A percentile compares a stretch with the other conserved stretches of the same genome.
These are phyloP conservation scores for Xylaria polymorpha DNA, from an alignment of 2,329 filamentous ascomycete species.

Conservation along the genomic window DNA sequence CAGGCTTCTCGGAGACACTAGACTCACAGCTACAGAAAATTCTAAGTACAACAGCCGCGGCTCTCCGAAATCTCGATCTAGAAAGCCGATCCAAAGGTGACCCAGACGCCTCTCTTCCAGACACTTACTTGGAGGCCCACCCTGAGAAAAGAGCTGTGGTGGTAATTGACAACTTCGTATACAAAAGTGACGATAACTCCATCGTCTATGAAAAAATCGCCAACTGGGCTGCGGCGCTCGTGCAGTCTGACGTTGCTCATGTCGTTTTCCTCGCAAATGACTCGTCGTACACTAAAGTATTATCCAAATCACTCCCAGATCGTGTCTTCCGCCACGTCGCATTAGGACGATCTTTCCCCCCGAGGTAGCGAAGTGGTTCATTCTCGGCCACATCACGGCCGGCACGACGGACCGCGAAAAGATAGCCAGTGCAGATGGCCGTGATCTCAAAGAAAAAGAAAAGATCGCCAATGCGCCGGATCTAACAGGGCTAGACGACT, in stretches of 20 bases:
- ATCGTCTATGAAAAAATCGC: slow-evolving; percentile 83
- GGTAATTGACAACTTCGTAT: slow-evolving; percentile 90
- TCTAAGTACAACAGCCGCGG: slow-evolving; percentile 81
- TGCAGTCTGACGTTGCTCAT: slow-evolving; percentile 89
- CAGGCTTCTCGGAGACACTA: slow-evolving; percentile 91
- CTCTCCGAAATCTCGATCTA: slow-evolving; percentile 81
- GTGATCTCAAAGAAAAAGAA: slow-evolving; percentile 45
- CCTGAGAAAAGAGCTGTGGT: slow-evolving; percentile 85
- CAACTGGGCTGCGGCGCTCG: slow-evolving; percentile 89
- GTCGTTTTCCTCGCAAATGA: slow-evolving; percentile 95
- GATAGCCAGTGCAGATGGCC: slow-evolving; percentile 49
- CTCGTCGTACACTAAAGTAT: slow-evolving; percentile 85
- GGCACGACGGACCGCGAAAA: slow-evolving; percentile 50
- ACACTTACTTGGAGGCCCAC: slow-evolving; percentile 90
- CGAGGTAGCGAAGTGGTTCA: slow-evolving; percentile 87
- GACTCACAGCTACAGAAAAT: slow-evolving; percentile 92
- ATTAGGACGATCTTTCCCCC: slow-evolving; percentile 85
- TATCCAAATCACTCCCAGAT: slow-evolving; percentile 89
- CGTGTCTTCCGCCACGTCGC: slow-evolving; percentile 89
- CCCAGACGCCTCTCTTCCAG: slow-evolving; percentile 76
- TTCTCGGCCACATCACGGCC: slow-evolving; percentile 81
- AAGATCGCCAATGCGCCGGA: slow-evolving; percentile 52
- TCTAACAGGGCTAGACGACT: slow-evolving; percentile 79
- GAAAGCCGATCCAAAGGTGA: slow-evolving; percentile 76
- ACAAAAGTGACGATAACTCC: slow-evolving; percentile 75